Conservation (phyloP, 1,284 basidiomycete species). For the Apiotrichum siamense region DNA sequence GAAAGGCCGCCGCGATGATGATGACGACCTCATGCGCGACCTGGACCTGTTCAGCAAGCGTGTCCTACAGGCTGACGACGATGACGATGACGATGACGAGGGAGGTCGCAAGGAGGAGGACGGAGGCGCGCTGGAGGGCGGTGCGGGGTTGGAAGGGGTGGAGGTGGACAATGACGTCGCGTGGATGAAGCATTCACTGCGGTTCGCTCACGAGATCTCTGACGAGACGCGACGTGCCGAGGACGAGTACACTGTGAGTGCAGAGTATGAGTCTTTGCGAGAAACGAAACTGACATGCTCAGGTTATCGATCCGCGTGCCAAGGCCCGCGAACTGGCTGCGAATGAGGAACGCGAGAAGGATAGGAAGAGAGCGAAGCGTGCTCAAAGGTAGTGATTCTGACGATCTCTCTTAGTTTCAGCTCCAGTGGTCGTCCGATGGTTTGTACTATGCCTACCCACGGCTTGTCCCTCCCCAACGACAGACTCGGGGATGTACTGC, state of each 20-base stretch:
- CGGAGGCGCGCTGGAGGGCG: conserved; percentile 40
- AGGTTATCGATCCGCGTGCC: conserved; percentile 48
- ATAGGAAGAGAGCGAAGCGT: neutral
- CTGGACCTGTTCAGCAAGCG: conserved; percentile 66
- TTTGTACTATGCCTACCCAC: no score
- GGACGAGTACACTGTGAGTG: conserved; percentile 76
- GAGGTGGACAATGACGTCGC: conserved; percentile 76
- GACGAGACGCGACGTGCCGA: conserved; percentile 69
- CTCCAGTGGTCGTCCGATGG: no score
- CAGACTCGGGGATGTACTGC: no score
- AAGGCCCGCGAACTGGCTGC: conserved; percentile 39
- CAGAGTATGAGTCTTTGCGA: no score
- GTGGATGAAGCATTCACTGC: conserved; percentile 69
- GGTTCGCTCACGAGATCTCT: conserved; percentile 69
- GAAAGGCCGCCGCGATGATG: conserved; percentile 55
- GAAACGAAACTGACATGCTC: no score
- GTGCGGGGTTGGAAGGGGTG: conserved; percentile 43
- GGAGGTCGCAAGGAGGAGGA: conserved; percentile 21
- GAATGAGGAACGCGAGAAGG: conserved; percentile 17
- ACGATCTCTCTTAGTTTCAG: neutral
- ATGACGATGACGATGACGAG: conserved; percentile 19
- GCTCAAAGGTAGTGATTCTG: neutral
- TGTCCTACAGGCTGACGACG: conserved; percentile 48
- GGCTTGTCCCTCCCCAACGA: no score
- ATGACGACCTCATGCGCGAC: conserved; percentile 62